These are phyloP conservation scores for Thalassiosira exigua DNA, from an alignment of 352 stramenopile species.

Conservation along the genomic window DNA sequence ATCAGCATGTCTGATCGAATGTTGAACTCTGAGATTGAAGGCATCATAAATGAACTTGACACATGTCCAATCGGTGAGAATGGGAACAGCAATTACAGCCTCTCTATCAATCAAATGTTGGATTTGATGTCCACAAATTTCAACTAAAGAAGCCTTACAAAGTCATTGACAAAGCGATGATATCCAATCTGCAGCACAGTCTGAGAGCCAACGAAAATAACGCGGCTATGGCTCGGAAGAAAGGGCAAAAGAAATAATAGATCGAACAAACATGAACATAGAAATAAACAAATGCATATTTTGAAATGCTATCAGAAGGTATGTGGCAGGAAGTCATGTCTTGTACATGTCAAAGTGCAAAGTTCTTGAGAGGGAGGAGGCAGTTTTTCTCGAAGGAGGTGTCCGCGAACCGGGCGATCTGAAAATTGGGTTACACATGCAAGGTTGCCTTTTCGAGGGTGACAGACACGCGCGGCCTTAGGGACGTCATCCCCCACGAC, in stretches of 20 bases:
- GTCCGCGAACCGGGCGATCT: conserved; percentile 5
- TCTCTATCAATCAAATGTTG: conserved; percentile 42
- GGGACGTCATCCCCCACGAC: conserved; percentile 12
- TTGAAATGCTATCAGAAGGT: too few species aligned
- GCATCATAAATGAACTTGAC: conserved; percentile 61
- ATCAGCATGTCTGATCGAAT: conserved; percentile 56
- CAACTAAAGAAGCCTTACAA: too few species aligned
- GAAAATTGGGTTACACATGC: conserved; percentile 12
- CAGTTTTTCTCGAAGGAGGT: conserved; percentile 10
- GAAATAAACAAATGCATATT: too few species aligned
- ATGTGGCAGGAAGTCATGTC: too few species aligned
- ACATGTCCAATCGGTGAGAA: conserved; percentile 23
- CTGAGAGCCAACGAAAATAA: too few species aligned
- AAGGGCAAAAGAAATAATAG: too few species aligned
- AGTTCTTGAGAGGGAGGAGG: conserved; percentile 10
- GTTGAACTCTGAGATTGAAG: conserved; percentile 52
- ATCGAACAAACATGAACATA: too few species aligned
- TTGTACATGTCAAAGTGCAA: too few species aligned
- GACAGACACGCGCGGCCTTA: conserved; percentile 2
- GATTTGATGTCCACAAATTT: conserved; percentile 43
- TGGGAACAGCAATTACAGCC: conserved; percentile 21
- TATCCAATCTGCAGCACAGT: too few species aligned
- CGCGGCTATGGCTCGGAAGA: too few species aligned
- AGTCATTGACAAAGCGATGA: too few species aligned
- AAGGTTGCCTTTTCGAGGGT: conserved; percentile 18